Conservation (phyloP, 169 alveolate species). For the Perkinsus chesapeaki region DNA sequence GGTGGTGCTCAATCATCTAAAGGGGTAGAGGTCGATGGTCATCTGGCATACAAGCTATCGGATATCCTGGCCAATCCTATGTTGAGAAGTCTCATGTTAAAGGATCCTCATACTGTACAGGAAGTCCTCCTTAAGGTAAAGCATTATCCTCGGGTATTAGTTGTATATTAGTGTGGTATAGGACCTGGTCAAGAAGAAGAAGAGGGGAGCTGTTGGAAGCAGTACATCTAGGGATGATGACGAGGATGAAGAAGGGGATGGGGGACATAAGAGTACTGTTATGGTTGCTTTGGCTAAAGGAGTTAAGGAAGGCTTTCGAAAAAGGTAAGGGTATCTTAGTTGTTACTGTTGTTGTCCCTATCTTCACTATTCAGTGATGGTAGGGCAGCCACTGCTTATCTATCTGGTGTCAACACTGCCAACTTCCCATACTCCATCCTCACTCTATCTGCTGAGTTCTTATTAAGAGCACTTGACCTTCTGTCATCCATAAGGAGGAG, state of each 20-base stretch:
- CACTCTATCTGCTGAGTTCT: neutral
- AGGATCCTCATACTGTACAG: neutral
- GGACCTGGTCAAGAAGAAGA: neutral
- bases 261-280: neutral
- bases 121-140: neutral
- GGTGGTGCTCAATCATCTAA: too few relatives aligned
- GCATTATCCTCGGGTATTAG: neutral
- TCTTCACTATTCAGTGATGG: neutral
- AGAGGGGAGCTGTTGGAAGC: neutral
- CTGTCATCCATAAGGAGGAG: neutral
- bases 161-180: neutral
- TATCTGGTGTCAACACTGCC: neutral
- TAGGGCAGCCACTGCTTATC: neutral
- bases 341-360: neutral
- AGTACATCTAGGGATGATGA: neutral
- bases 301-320: too few relatives aligned
- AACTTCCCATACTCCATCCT: neutral
- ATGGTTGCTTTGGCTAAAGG: neutral
- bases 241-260: neutral
- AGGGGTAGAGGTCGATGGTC: too few relatives aligned
- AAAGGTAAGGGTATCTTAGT: neutral
- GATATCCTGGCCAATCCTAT: neutral
- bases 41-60: neutral
- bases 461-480: neutral
- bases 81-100: neutral